Evolutionary conservation across 805 yeast genomes (phyloP).

Genomic region (Metschnikowia gelsemii): DNA sequence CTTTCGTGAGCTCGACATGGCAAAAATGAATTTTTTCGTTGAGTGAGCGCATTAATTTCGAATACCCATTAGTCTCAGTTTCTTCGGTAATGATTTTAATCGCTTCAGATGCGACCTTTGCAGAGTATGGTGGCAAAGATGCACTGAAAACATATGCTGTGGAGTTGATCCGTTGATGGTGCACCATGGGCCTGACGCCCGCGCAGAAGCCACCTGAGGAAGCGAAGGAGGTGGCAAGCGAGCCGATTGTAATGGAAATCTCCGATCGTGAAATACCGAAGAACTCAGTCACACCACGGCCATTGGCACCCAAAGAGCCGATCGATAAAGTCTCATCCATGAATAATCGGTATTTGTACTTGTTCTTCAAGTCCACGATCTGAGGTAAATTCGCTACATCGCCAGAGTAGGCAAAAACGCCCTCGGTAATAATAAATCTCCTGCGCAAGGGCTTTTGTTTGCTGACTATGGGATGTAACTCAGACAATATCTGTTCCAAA

Average conservation of each 20-base stretch:
- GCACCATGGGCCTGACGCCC: slow-evolving; percentile 78
- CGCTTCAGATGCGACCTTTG: slow-evolving; percentile 58
- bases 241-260: slow-evolving; percentile 83
- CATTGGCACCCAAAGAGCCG: slow-evolving; percentile 82
- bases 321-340: slow-evolving; percentile 85
- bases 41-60: slow-evolving; percentile 33
- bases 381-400: slow-evolving; percentile 70
- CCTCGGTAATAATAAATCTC: slow-evolving; percentile 90
- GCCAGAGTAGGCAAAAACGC: slow-evolving; percentile 77
- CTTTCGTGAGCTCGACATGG: slow-evolving; percentile 41
- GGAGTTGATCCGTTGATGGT: slow-evolving; percentile 89
- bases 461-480: slow-evolving; percentile 56
- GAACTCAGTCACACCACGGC: slow-evolving; percentile 83
- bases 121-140: slow-evolving; percentile 88
- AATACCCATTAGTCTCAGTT: slow-evolving; percentile 31
- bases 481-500: slow-evolving; percentile 65
- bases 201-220: slow-evolving; percentile 93
- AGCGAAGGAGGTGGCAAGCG: slow-evolving; percentile 78
- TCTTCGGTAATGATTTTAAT: slow-evolving; percentile 47
- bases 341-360: slow-evolving; percentile 81
- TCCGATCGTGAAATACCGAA: slow-evolving; percentile 65
- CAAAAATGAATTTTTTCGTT: slow-evolving; percentile 42
- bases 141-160: slow-evolving; percentile 93
- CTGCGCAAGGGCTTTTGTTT: slow-evolving; percentile 79
- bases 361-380: slow-evolving; percentile 70